phyloP scores from a whole-genome alignment of 805 yeast species.

The Cyberlindnera maritima region DNA sequence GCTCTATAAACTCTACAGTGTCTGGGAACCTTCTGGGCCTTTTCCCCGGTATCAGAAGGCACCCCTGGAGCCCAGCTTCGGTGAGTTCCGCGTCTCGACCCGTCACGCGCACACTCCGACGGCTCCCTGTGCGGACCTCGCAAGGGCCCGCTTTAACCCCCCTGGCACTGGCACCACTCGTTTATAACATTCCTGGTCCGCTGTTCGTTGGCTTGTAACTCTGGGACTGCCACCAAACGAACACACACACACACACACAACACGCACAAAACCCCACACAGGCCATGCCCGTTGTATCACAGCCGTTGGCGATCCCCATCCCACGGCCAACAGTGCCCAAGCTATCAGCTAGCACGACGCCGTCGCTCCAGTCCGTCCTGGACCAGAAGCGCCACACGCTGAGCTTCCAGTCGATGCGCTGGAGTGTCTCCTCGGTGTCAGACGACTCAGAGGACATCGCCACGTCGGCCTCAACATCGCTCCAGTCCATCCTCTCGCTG shows the following conservation, averaged over 20 bases:
- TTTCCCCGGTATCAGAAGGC: too few relatives aligned
- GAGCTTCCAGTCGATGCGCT: conserved; percentile 9
- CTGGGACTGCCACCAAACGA: neutral
- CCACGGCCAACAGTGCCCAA: conserved; percentile 9
- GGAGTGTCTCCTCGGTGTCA: conserved; percentile 5
- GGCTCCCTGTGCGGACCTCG: neutral
- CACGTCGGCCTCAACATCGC: conserved; percentile 8
- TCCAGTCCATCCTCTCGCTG: conserved; percentile 15
- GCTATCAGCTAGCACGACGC: conserved; percentile 8
- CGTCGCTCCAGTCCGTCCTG: conserved; percentile 25
- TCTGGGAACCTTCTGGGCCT: too few relatives aligned
- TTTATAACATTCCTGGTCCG: neutral
- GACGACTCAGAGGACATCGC: neutral
- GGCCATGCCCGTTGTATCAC: conserved; percentile 9
- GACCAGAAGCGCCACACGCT: conserved; percentile 19
- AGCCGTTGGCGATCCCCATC: conserved; percentile 23
- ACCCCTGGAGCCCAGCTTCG: too few relatives aligned
- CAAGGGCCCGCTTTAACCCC: too few relatives aligned
- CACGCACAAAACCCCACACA: neutral
- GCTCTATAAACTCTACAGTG: too few relatives aligned
- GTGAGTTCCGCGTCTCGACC: neutral
- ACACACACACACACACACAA: neutral
- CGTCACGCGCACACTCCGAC: conserved; percentile 1
- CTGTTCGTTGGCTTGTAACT: neutral
- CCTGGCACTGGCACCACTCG: too few relatives aligned